These are phyloP conservation scores for Paramyrothecium sp. DNA, from an alignment of 2,329 filamentous ascomycete species.

Conservation along the genomic window DNA sequence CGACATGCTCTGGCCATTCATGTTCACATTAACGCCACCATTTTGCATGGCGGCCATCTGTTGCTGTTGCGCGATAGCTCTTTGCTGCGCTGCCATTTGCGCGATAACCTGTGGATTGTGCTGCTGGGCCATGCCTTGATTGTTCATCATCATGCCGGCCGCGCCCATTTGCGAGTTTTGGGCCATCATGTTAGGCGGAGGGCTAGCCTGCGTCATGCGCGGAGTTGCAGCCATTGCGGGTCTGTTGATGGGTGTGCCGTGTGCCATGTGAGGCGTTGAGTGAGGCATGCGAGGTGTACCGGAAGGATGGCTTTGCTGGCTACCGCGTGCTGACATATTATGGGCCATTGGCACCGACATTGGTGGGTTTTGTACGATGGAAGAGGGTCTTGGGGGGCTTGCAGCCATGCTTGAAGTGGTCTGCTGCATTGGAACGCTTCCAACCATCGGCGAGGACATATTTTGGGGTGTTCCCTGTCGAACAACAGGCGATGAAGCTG, in stretches of 20 bases:
- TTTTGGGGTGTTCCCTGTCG: constrained; percentile 64
- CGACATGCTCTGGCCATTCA: constrained; percentile 34
- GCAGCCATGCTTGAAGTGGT: constrained; percentile 67
- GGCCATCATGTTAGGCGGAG: constrained; percentile 58
- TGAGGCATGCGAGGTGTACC: constrained; percentile 63
- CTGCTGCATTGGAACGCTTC: constrained; percentile 61
- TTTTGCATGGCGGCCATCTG: constrained; percentile 40
- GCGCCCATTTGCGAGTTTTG: constrained; percentile 55
- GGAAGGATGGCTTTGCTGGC: constrained; percentile 64
- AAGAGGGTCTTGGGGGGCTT: constrained; percentile 66
- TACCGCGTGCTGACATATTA: constrained; percentile 62
- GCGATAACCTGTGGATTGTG: constrained; percentile 36
- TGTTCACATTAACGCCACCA: constrained; percentile 30
- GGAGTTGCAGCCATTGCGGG: constrained; percentile 55
- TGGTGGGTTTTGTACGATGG: constrained; percentile 59
- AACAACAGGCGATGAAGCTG: constrained; percentile 66
- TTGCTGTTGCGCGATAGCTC: constrained; percentile 43
- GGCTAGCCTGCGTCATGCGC: constrained; percentile 62
- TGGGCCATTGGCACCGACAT: constrained; percentile 61
- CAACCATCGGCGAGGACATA: constrained; percentile 65
- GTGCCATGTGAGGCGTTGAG: constrained; percentile 59
- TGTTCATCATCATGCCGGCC: constrained; percentile 50
- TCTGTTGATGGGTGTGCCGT: constrained; percentile 57
- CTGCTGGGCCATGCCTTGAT: constrained; percentile 37
- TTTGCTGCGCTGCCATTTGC: constrained; percentile 48